These are phyloP conservation scores for Aphanomyces invadans DNA, from an alignment of 352 stramenopile genomes.

Conservation along the genomic window DNA sequence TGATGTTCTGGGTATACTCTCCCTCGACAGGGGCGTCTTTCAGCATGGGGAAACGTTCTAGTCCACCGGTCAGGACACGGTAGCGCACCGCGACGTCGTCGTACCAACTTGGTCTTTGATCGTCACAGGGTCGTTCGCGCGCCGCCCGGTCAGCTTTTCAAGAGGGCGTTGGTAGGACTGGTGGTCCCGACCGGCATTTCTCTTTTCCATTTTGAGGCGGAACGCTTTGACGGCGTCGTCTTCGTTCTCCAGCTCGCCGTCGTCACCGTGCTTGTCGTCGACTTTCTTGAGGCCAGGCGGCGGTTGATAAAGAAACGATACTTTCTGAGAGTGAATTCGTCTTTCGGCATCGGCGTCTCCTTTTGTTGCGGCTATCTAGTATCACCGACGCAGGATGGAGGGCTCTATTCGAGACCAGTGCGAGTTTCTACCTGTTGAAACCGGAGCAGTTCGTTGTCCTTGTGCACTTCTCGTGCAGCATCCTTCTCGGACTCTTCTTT, in stretches of 20 bases:
- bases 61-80: not conserved
- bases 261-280: conserved; percentile 26
- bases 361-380: conserved; percentile 38
- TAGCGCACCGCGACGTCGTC: not conserved
- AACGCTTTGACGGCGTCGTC: conserved; percentile 67
- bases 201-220: conserved; percentile 44
- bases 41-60: conserved; percentile 81
- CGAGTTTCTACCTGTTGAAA: conserved; percentile 35
- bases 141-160: conserved; percentile 61
- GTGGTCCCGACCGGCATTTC: conserved; percentile 12
- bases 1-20: conserved; percentile 68
- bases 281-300: conserved; percentile 55
- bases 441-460: conserved; percentile 40
- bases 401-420: not conserved
- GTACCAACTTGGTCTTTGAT: conserved; percentile 70
- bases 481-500: conserved; percentile 44
- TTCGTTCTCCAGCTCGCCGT: conserved; percentile 11
- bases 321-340: conserved; percentile 42
- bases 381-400: not conserved
- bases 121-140: conserved; percentile 59
- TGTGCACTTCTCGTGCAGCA: conserved; percentile 59
- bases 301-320: conserved; percentile 68
- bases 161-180: conserved; percentile 37
- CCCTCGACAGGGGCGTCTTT: conserved; percentile 84
- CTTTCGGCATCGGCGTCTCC: conserved; percentile 43